Evolutionary conservation across 2,329 filamentous ascomycete species (phyloP), one percentile per base, ranked within the genome.

Genomic region (Cytospora paraplurivora): DNA sequence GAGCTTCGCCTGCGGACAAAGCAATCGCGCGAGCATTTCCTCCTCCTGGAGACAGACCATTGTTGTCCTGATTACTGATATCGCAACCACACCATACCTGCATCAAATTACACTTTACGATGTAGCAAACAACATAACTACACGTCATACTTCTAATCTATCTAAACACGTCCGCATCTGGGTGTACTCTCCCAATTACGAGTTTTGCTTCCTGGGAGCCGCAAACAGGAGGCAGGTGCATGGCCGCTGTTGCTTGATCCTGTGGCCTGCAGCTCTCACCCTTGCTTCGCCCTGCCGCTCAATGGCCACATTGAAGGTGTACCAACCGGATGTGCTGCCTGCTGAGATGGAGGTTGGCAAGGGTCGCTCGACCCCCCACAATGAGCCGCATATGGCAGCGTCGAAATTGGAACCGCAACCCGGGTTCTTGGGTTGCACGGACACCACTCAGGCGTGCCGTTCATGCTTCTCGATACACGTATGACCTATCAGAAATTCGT

Each of bases 221-320:
- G 51, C 59, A 49, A 27, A 34, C 59, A 34, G 19, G 50, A 44
- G 49, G 32, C 17, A 34, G 51, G 33, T 21, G 27, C 35, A 53
- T 63, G 57, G 63, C 56, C 55, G 32, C 54, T 37, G 49, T 61
- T 57, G 57, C 54, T 41, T 7, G 52, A 12, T 58, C 47, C 37
- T 35, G 61, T 66, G 61, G 52, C 61, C 58, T 66, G 64, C 62
- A 62, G 58, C 62, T 55, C 38, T 37, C 11, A 59, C 15, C 44
- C 44, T 56, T 59, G 62, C 34, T 38, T 58, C 34, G 19, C 57
- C 50, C 32, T 54, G 15, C 50, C 47, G 58, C 47, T 41, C 54
- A 54, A 53, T 62, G 58, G 27, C 33, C 62, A 47, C 38, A 37
- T 5, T 53, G 10, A 15, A 13, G 34, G 35, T 51, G 44, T 41